Conservation (phyloP, 139 green algal genomes). For the Tetradesmus obliquus region DNA sequence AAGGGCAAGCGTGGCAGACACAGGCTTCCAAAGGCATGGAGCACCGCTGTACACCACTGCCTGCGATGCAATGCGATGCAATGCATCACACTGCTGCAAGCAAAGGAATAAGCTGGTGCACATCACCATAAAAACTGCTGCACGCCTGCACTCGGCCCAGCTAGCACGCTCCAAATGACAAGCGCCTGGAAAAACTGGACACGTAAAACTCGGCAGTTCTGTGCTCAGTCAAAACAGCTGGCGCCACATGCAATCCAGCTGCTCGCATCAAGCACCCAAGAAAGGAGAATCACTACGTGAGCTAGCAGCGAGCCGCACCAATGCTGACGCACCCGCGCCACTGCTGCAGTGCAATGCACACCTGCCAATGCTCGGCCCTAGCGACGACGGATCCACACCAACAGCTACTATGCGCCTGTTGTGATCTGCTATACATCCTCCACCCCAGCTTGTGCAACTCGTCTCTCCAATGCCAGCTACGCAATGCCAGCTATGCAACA, state of each 20-base stretch:
- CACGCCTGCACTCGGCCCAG: neutral
- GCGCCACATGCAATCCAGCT: neutral
- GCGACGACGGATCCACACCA: neutral
- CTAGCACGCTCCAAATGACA: neutral
- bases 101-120: neutral
- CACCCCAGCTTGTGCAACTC: too few species aligned
- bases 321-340: neutral
- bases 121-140: neutral
- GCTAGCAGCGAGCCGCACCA: neutral
- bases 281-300: neutral
- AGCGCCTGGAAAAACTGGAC: neutral
- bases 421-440: neutral
- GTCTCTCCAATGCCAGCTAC: neutral
- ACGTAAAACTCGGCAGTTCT: neutral
- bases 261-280: neutral
- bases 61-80: neutral
- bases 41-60: neutral
- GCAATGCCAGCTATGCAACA: neutral
- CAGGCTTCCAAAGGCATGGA: neutral
- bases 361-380: neutral
- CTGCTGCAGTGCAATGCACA: neutral
- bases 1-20: neutral
- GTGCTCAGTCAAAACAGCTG: neutral
- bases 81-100: neutral
- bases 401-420: neutral